Base-by-base conservation (phyloP, 2,329 filamentous ascomycete species). In the Scolecobasidium constrictum region DNA sequence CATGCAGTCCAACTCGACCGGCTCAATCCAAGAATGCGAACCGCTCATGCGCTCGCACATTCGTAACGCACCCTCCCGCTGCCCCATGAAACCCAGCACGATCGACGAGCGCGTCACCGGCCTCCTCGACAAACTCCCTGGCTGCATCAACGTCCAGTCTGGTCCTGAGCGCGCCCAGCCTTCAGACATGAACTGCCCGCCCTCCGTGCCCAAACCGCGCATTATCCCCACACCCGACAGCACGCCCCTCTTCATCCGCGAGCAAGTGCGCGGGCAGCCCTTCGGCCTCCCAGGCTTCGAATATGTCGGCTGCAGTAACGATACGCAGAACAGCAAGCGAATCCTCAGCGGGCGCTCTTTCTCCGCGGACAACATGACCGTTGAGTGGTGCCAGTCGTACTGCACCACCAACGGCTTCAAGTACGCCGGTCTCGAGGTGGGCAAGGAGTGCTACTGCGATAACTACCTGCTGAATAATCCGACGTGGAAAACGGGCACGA, bases 1-100 rank as follows among this genome's bases (percentile, higher is more conserved):
- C 47, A 46, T 56, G 13, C 63, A 63, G 17, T 53, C 50, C 7
- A 53, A 57, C 40, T 45, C 42, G 22, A 55, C 52, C 38, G 60
- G 60, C 28, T 49, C 53, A 11, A 58, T 64, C 35, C 50, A 52
- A n/a, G 51, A 54, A 18, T 65, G 61, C 46, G 51, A 57, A 3
- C 48, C 53, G 12, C 48, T 62, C 34, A 50, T 53, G 7, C 49
- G 49, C 17, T 44, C 52, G 6, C 49, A 50, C 35, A 28, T 43
- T 3, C 49, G 50, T 31, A 56, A 57, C 31, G 9, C 9, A 9
- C 9, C 9, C 15, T 31, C 26, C 9, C 26, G 26, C 15, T 60
- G 59, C 38, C 58, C 60, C 4, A 47, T 54, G 42, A 42, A 49
- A 26, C 50, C 54, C n/a, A 49, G 50, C 7, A 50, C 52, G 37